Base-by-base conservation (phyloP, 2,329 filamentous ascomycete species). In the Fusarium armeniacum region DNA sequence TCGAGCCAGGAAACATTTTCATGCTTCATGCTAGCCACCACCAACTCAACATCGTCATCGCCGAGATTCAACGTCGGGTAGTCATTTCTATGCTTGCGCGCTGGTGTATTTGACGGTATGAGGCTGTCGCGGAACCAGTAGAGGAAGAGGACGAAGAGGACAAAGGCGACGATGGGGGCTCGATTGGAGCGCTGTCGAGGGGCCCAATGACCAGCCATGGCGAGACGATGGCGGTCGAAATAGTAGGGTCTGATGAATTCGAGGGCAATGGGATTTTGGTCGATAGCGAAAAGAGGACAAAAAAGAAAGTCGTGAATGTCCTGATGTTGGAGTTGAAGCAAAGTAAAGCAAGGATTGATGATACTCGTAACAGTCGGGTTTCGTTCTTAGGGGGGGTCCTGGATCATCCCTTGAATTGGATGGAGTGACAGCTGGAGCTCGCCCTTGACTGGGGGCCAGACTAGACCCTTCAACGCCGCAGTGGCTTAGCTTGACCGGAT, bases 1-100 rank as follows among this genome's bases (percentile, higher is more conserved):
- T 79, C 67, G 11, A 84, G 74, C 83, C 83, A 85, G 18, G 79
- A 77, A 35, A 74, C 61, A 52, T 78, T 70, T 61, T 78, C 77
- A 57, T 73, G 71, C 63, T 75, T 76, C 73, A 76, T 78, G 62
- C 75, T 75, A 4, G 77, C 77, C 20, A 79, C 72, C 41, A 79
- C 76, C 73, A 79, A 71, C 67, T 79, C 77, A 47, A 78, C 72
- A 35, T 76, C 75, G 20, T 75, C 62, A 20, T 76, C 75, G 46
- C 74, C 75, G 18, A 70, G 61, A 33, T 53, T 65, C 47, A 58
- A 47, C 16, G 57, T 65, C 10, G 72, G 55, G 18, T 64, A 64
- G 18, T 62, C 61, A 55, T 66, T 66, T 40, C 51, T 61, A 16
- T 55, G 62, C 47, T 62, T 71, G 33, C 64, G 62, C 36, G 55